Conservation (phyloP, 1,284 basidiomycete genomes). For the Rhizoctonia solani region DNA sequence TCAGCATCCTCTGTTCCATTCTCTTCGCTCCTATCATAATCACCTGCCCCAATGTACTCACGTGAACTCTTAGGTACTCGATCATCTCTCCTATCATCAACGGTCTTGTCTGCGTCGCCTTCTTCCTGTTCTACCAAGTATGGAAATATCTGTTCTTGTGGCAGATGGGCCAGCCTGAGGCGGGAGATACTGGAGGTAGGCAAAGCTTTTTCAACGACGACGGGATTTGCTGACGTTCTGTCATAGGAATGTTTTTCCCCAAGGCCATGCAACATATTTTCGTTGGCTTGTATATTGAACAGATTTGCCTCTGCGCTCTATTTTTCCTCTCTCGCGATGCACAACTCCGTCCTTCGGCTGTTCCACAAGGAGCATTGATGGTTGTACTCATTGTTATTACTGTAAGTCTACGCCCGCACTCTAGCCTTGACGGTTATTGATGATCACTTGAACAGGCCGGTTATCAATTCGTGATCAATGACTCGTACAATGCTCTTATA, state of each 20-base stretch:
- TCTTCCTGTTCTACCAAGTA: slow-evolving; percentile 81
- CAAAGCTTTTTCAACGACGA: slow-evolving; percentile 48
- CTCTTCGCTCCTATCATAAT: too few relatives aligned
- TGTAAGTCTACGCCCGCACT: slow-evolving; percentile 52
- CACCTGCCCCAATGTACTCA: too few relatives aligned
- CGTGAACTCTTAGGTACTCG: too few relatives aligned
- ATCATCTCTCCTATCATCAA: slow-evolving; percentile 95
- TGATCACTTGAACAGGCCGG: slow-evolving; percentile 39
- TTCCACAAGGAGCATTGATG: slow-evolving; percentile 81
- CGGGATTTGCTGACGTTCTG: slow-evolving; percentile 46
- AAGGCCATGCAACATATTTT: slow-evolving; percentile 92
- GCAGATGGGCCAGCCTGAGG: slow-evolving; percentile 72
- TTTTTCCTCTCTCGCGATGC: slow-evolving; percentile 81
- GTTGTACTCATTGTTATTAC: slow-evolving; percentile 81
- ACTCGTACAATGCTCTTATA: slow-evolving; percentile 52
- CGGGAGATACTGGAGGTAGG: slow-evolving; percentile 74
- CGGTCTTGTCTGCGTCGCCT: slow-evolving; percentile 82
- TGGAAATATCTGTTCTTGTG: slow-evolving; percentile 92
- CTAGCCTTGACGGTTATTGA: slow-evolving; percentile 43
- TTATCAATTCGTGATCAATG: slow-evolving; percentile 56
- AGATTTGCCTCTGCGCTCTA: slow-evolving; percentile 78
- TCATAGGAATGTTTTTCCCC: slow-evolving; percentile 89
- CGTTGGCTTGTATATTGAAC: slow-evolving; percentile 87
- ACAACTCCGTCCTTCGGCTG: slow-evolving; percentile 56
- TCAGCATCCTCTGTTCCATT: too few relatives aligned